A percentile compares a stretch with the other conserved stretches of the same genome.
Conservation (phyloP, 2,329 filamentous ascomycete species). For the Xenosphaeropsis pyriputrescens region DNA sequence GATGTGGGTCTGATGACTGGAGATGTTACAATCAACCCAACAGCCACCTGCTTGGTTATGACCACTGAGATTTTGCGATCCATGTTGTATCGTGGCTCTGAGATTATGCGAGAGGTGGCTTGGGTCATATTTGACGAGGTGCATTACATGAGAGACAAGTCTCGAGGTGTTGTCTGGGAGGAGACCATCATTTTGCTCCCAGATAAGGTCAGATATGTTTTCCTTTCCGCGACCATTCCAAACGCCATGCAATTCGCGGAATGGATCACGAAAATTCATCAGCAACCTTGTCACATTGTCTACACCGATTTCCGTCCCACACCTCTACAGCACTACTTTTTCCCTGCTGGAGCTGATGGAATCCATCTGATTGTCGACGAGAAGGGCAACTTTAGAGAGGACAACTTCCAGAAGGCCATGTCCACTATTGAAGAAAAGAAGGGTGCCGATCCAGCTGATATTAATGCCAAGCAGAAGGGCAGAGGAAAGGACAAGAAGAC, state of each 20-base stretch:
- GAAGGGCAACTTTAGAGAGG: slow-evolving; percentile 88
- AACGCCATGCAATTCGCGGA: slow-evolving; percentile 99
- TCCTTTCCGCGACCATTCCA: slow-evolving; percentile 93
- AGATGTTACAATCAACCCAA: slow-evolving; percentile 98
- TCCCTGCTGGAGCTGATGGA: slow-evolving; percentile 80
- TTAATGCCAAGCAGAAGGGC: slow-evolving; percentile 67
- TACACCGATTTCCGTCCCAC: slow-evolving; percentile 98
- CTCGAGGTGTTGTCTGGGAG: slow-evolving; percentile 94
- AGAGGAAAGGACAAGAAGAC: slow-evolving; percentile 85
- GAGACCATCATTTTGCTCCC: slow-evolving; percentile 96
- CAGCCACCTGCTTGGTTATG: slow-evolving; percentile 96
- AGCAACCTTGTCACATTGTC: slow-evolving; percentile 95
- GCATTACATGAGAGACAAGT: slow-evolving; percentile 93
- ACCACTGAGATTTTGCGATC: slow-evolving; percentile 98
- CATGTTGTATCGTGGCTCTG: slow-evolving; percentile 94
- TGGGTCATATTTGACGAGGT: slow-evolving; percentile 99
- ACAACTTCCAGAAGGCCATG: slow-evolving; percentile 98
- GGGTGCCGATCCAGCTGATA: slow-evolving; percentile 68
- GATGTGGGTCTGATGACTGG: slow-evolving; percentile 98
- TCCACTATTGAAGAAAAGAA: slow-evolving; percentile 74
- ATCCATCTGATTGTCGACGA: slow-evolving; percentile 94
- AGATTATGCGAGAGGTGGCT: slow-evolving; percentile 98
- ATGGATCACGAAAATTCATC: slow-evolving; percentile 97
- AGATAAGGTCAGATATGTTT: slow-evolving; percentile 98
- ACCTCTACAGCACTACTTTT: slow-evolving; percentile 94